Conservation (phyloP, 2,329 filamentous ascomycete genomes). For the Sordariomycetes sp. region DNA sequence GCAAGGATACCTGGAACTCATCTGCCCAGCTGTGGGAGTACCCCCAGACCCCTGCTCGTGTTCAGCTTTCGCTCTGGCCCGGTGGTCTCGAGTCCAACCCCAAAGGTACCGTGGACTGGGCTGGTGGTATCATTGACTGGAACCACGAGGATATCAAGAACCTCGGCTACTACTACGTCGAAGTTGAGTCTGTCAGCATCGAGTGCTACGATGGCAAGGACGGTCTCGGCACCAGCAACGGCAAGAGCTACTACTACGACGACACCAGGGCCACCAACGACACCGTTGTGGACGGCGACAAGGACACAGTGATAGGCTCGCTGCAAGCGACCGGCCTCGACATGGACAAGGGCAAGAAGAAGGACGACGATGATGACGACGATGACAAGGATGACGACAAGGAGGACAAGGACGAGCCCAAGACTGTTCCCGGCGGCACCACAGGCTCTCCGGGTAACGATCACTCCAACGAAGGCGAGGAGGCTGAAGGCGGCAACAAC, state of each 20-base stretch:
- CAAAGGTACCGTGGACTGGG: conserved; percentile 82
- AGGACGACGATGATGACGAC: conserved; percentile 7
- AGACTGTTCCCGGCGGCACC: conserved; percentile 18
- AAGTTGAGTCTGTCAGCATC: conserved; percentile 67
- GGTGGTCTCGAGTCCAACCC: conserved; percentile 73
- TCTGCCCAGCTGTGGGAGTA: conserved; percentile 75
- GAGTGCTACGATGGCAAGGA: conserved; percentile 66
- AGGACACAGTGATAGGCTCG: conserved; percentile 67
- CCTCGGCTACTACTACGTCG: conserved; percentile 82
- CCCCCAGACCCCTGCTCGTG: conserved; percentile 83
- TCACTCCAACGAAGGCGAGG: conserved; percentile 11
- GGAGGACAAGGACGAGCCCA: conserved; percentile 5
- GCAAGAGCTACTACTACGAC: conserved; percentile 69
- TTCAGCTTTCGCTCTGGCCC: conserved; percentile 95
- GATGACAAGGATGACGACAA: conserved; percentile 5
- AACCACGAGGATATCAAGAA: conserved; percentile 68
- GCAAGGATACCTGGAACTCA: conserved; percentile 75
- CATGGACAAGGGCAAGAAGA: conserved; percentile 41
- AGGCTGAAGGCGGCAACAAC: conserved; percentile 13
- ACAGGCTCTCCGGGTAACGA: conserved; percentile 14
- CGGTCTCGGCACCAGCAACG: conserved; percentile 57
- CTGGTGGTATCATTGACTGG: conserved; percentile 88
- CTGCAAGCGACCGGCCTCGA: conserved; percentile 75
- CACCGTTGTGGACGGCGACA: conserved; percentile 67
- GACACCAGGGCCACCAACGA: conserved; percentile 58